Base-by-base conservation (phyloP, 352 stramenopile genomes). In the Globisporangium rhizosaccharum region DNA sequence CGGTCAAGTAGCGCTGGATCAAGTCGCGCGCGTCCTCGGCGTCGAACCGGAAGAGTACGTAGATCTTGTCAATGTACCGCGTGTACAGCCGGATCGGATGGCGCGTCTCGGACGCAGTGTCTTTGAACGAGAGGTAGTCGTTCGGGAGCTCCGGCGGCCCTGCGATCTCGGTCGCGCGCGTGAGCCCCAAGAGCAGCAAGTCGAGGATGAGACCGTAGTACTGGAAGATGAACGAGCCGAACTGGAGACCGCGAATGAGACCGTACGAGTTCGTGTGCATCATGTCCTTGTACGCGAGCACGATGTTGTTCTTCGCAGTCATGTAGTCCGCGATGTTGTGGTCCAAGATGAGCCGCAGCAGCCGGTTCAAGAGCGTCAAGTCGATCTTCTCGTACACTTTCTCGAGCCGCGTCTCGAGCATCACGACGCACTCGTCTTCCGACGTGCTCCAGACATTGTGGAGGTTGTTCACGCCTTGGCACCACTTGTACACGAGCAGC, bases 321-420 rank as follows among this genome's bases (percentile, higher is more conserved):
- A 99, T 99, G 80, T 99, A 99, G 68, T 99, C 97, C 12, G 97
- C 97, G 64, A 99, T 99, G 71, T 99, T 99, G 78, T 99, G 97
- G 77, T 99, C 98, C 47, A 99, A 84, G 76, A 99, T 99, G 51
- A 99, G 78, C 11, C 97, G 90, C 59, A 99, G 72, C 28, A 99
- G 79, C 26, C 97, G 82, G 74, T 99, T 99, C 52, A 99, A 67
- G 48, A 99, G 71, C 30, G 97, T 99, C 62, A 99, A 72, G 67
- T 99, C 98, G 66, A 99, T 99, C 83, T 99, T 99, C 62, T 99
- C 97, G 71, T 98, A 99, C 65, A 99, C 96, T 68, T 99, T 99
- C 63, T 99, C 98, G 41, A 99, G 95, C 63, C 98, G 97, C 26
- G 95, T 96, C 75, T 99, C 94, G 54, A 99, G 79, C 85, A 99